These are phyloP conservation scores for Dryadomyces quercus-mongolicae DNA, from an alignment of 2,329 filamentous ascomycete genomes.

Conservation along the genomic window DNA sequence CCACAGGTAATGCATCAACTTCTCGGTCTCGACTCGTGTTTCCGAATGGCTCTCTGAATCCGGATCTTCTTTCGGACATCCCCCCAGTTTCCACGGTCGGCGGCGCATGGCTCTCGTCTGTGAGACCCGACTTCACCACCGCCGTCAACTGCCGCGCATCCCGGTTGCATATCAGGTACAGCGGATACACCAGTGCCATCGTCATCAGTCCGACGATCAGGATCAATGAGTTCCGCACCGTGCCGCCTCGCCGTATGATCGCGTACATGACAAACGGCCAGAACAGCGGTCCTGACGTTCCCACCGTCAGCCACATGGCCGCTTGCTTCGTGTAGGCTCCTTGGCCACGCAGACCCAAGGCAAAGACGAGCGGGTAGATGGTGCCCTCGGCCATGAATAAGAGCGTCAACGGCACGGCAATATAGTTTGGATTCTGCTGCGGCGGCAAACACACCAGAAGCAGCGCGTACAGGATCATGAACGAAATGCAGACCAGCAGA, in stretches of 20 bases:
- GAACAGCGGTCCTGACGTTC: conserved; percentile 58
- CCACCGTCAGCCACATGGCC: conserved; percentile 65
- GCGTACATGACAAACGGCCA: conserved; percentile 65
- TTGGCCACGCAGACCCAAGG: conserved; percentile 66
- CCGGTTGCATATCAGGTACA: conserved; percentile 33
- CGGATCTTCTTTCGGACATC: no score
- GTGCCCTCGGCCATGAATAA: conserved; percentile 76
- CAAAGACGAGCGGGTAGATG: conserved; percentile 72
- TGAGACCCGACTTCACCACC: background rate
- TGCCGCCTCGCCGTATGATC: conserved; percentile 46
- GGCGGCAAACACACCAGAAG: conserved; percentile 33
- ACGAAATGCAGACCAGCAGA: conserved; percentile 46
- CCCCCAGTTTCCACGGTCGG: no score
- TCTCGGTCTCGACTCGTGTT: no score
- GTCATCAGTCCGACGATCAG: conserved; percentile 45
- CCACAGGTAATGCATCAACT: no score
- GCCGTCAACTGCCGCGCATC: conserved; percentile 28
- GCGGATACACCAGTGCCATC: conserved; percentile 32
- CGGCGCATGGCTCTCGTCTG: no score
- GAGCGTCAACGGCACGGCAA: conserved; percentile 50
- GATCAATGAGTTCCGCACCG: conserved; percentile 51
- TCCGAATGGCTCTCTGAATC: no score
- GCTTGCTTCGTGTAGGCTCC: conserved; percentile 71
- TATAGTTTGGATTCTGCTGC: conserved; percentile 29
- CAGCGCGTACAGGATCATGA: conserved; percentile 46